phyloP scores from a whole-genome alignment of 441 rosid species.

The Populus hybrid region DNA sequence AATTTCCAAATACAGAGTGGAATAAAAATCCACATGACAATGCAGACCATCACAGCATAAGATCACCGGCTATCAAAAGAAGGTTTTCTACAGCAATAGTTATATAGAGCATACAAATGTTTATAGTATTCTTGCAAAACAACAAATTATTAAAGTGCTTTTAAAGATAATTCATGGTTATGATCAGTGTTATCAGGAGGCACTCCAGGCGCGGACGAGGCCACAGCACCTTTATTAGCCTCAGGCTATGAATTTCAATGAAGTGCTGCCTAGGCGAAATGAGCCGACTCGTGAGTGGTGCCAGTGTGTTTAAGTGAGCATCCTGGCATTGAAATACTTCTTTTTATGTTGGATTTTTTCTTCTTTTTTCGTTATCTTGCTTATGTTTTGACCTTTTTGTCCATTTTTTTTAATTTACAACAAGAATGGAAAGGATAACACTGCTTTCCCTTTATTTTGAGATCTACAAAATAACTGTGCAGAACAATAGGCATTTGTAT shows the following conservation, averaged over 20 bases:
- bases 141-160: background rate
- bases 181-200: background rate
- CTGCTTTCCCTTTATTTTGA: background rate
- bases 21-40: background rate
- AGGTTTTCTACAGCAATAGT: background rate
- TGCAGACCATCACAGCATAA: background rate
- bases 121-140: background rate
- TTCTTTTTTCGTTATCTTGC: no score
- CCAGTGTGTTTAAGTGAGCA: no score
- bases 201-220: no score
- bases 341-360: no score
- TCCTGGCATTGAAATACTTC: no score
- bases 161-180: conserved; percentile 5
- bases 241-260: no score
- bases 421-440: background rate
- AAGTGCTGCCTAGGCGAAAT: no score
- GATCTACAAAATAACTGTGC: conserved; percentile 2
- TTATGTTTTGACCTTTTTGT: no score
- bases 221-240: no score
- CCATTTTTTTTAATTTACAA: background rate
- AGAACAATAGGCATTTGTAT: conserved; percentile 6
- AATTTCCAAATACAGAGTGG: background rate
- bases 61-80: background rate
- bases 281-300: no score
- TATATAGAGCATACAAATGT: background rate